Base-by-base conservation (phyloP, 352 stramenopile genomes). In the Lagenidium giganteum region DNA sequence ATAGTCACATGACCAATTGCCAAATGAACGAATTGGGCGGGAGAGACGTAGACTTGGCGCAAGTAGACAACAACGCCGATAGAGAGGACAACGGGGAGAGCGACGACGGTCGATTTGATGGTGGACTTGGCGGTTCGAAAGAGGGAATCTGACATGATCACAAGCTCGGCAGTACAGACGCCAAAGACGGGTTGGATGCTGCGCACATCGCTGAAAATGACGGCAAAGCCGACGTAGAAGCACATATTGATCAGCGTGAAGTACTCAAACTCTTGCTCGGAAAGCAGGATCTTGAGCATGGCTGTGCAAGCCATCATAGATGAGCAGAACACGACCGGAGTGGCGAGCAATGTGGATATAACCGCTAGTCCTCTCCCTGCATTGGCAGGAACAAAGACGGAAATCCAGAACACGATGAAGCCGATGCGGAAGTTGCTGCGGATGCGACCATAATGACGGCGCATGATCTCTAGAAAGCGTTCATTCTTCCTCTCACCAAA, bases 1-100 rank as follows among this genome's bases (percentile, higher is more conserved):
- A 73, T 24, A 33, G 47, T 14, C 35, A 72, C 18, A 29, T 74
- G 24, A 44, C 69, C 32, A 53, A 50, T 32, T 17, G 63, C 16
- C 40, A 70, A 24, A 24, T 21, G 18, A 2, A n/a, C 33, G 44
- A 35, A 51, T 32, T 43, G n/a, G 2, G n/a, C n/a, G 13, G 5
- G 3, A 21, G 34, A 24, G 14, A 42, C 27, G 33, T 51, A 32
- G 4, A 41, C 36, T 8, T 28, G 3, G 1, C 34, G 35, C 8
- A 53, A n/a, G 28, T 46, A 53, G 12, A 40, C 29, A 2, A 45
- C 4, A 12, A 53, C 16, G 7, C 25, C 36, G 36, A 40, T 24
- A 5, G 26, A 11, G 20, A 53, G 14, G 6, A 53, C 18, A 24
- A 40, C 14, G 12, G 36, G 45, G 3, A 53, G n/a, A 6, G 45